Conservation (phyloP, 2,329 filamentous ascomycete genomes). For the Sphaerulina vaccinii region DNA sequence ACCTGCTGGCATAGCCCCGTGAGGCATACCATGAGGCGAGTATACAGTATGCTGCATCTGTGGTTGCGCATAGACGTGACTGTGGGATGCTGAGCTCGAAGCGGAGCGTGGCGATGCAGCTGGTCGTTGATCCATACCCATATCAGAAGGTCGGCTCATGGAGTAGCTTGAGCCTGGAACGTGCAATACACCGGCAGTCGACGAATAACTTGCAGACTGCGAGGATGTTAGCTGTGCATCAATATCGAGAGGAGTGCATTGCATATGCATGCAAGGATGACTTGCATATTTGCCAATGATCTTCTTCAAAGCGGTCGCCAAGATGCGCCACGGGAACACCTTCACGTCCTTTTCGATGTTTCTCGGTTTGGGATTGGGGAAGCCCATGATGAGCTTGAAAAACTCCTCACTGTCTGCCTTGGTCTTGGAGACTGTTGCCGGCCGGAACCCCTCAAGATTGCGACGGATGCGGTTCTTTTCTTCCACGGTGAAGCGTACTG, state of each 20-base stretch:
- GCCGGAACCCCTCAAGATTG: slow-evolving; percentile 92
- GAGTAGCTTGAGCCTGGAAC: slow-evolving; percentile 30
- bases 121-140: slow-evolving; percentile 45
- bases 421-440: slow-evolving; percentile 87
- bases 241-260: slow-evolving; percentile 23
- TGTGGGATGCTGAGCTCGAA: slow-evolving; percentile 36
- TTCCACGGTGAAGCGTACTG: slow-evolving; percentile 84
- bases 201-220: slow-evolving; percentile 68
- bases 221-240: slow-evolving; percentile 36
- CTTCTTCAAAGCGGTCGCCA: slow-evolving; percentile 86
- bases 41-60: slow-evolving; percentile 34
- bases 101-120: slow-evolving; percentile 35
- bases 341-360: slow-evolving; percentile 99
- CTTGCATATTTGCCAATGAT: slow-evolving; percentile 94
- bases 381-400: slow-evolving; percentile 98
- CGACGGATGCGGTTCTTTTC: slow-evolving; percentile 97
- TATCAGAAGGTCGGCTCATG: slow-evolving; percentile 46
- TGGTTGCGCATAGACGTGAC: slow-evolving; percentile 32
- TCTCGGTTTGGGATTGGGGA: slow-evolving; percentile 88
- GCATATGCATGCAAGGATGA: slow-evolving; percentile 37
- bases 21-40: slow-evolving; percentile 17
- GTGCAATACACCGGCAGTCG: slow-evolving; percentile 55
- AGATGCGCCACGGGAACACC: slow-evolving; percentile 93
- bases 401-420: slow-evolving; percentile 93
- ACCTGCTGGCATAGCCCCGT: slow-evolving; percentile 33